Evolutionary conservation across 345 rosid genomes (phyloP), one percentile per base, ranked within the genome.

Genomic region (Mallotus nudiflorus): DNA sequence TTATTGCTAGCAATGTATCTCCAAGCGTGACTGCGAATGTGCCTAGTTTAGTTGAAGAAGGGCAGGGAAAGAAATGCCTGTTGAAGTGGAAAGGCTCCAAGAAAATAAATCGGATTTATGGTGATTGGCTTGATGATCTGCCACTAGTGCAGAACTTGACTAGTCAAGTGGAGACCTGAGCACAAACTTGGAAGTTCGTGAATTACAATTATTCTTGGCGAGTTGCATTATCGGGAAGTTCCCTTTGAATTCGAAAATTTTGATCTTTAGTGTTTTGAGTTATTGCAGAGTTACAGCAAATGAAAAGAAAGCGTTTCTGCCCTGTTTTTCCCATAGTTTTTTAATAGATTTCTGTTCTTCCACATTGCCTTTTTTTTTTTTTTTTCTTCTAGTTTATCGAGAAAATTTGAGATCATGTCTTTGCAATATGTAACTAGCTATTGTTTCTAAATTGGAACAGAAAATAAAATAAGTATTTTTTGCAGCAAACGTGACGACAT

Each of bases 121-220:
- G 82, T 6, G 98, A 95, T 56, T 95, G 99, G 99, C 89, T 92
- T 6, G 96, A 92, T 28, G 99, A 92, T 83, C 66, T 89, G 76
- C 97, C 98, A 44, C 76, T 89, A 51, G 77, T 76, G 28, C 68
- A 24, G 28, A 69, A 63, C 42, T 69, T 60, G 29, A 56, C 74
- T 10, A 78, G 58, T 58, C 74, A 57, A 27, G 74, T 50, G 9
- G 71, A 66, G 77, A 66, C 52, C 55, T 66, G 69, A 72, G 75
- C 22, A 27, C n/a, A 53, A 31, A 27, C 27, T 39, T 39, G 24
- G 24, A 25, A 9, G 33, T 53, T 62, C 28, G 3, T 22, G n/a
- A n/a, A 28, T 44, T n/a, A n/a, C 13, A 8, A 14, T 57, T 0
- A 12, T 62, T 20, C 39, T n/a, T 27, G 10, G 10, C 16, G 5